Percentiles rank a stretch among this genome's conserved stretches.
These are phyloP conservation scores for Flaveria floridana DNA, from an alignment of 140 eudicot species.

Conservation along the genomic window DNA sequence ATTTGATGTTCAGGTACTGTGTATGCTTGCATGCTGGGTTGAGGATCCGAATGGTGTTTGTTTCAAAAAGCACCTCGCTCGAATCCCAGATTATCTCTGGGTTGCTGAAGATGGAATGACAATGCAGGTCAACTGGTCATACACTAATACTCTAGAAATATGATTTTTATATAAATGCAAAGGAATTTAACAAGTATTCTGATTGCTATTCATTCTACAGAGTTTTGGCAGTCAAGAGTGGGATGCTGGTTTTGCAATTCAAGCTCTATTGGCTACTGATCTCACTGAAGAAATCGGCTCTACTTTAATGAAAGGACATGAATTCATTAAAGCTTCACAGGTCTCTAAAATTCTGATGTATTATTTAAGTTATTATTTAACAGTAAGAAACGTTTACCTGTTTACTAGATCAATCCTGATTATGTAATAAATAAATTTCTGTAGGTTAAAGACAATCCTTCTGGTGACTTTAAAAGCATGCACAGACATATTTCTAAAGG, in stretches of 20 bases:
- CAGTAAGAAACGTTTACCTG: neutral
- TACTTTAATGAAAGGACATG: constrained; percentile 61
- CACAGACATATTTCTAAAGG: constrained; percentile 78
- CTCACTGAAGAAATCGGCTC: constrained; percentile 49
- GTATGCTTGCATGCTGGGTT: constrained; percentile 79
- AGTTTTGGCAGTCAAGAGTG: constrained; percentile 72
- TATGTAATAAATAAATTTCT: neutral
- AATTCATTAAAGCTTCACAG: constrained; percentile 70
- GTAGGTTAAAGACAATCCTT: constrained; percentile 69
- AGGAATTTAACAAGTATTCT: neutral
- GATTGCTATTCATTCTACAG: constrained; percentile 33
- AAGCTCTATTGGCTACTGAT: constrained; percentile 58
- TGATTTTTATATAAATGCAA: constrained; percentile 12
- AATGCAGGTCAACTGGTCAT: constrained; percentile 61
- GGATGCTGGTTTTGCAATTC: constrained; percentile 65
- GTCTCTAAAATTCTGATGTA: constrained; percentile 25
- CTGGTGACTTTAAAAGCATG: constrained; percentile 69
- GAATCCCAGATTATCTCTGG: constrained; percentile 74
- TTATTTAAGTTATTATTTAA: neutral
- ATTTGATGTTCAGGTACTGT: constrained; percentile 40
- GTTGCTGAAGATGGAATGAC: constrained; percentile 91
- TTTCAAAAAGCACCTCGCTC: constrained; percentile 69
- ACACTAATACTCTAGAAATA: neutral
- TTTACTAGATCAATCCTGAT: constrained; percentile 19
- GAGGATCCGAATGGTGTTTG: constrained; percentile 74